Evolutionary conservation across 495 filamentous ascomycete species (phyloP).

Genomic region (Penicillium bialowiezense): DNA sequence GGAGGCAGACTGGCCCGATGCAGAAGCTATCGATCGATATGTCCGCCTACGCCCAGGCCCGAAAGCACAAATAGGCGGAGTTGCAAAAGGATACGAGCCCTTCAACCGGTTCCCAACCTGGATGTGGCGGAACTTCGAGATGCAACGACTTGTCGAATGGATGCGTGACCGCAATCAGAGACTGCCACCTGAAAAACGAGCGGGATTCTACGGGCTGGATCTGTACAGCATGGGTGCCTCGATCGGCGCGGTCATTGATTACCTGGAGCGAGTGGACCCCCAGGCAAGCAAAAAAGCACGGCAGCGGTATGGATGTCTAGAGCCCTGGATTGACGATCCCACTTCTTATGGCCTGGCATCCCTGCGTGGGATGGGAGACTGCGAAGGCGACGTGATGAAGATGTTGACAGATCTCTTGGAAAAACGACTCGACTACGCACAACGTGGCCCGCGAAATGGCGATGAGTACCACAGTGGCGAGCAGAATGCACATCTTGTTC

Average conservation of each 20-base stretch:
- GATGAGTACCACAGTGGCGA: constrained; percentile 53
- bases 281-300: constrained; percentile 44
- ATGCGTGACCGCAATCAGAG: constrained; percentile 44
- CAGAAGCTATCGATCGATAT: constrained; percentile 55
- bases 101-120: constrained; percentile 58
- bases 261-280: constrained; percentile 49
- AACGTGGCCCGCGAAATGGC: constrained; percentile 27
- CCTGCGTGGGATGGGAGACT: constrained; percentile 44
- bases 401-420: constrained; percentile 47
- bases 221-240: constrained; percentile 54
- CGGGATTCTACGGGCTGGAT: constrained; percentile 55
- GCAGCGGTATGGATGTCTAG: constrained; percentile 44
- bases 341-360: constrained; percentile 50
- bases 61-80: constrained; percentile 29
- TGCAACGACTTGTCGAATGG: constrained; percentile 58
- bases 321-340: constrained; percentile 53
- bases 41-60: constrained; percentile 46
- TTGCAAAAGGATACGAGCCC: constrained; percentile 29
- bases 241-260: constrained; percentile 50
- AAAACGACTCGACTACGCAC: constrained; percentile 44
- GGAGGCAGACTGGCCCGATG: constrained; percentile 61
- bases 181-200: constrained; percentile 29
- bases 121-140: constrained; percentile 61
- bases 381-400: constrained; percentile 45
- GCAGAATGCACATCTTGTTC: constrained; percentile 55